Evolutionary conservation across 306 rosid species (phyloP).

Genomic region (peach (Prunus persica)): Prunus_persica_NCBIv2 NC_034010.1:23443001-23443500

Average conservation of each 20-base stretch:
- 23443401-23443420: too few species aligned
- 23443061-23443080: slow-evolving; percentile 18
- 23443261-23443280: not conserved
- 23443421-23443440: too few species aligned
- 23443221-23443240: not conserved
- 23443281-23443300: not conserved
- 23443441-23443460: too few species aligned
- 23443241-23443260: not conserved
- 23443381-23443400: too few species aligned
- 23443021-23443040: slow-evolving; percentile 8
- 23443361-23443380: too few species aligned
- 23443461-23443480: too few species aligned
- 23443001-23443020: slow-evolving; percentile 39
- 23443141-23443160: too few species aligned
- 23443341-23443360: not conserved
- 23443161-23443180: too few species aligned
- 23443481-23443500: too few species aligned
- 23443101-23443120: slow-evolving; percentile 56
- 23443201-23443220: slow-evolving; percentile 8
- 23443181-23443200: not conserved
- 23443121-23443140: not conserved
- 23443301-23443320: too few species aligned
- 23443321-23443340: not conserved
- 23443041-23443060: slow-evolving; percentile 30
- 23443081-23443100: slow-evolving; percentile 23